These are phyloP conservation scores for Alternaria panax DNA, from an alignment of 2,329 filamentous ascomycete species.

Conservation along the genomic window DNA sequence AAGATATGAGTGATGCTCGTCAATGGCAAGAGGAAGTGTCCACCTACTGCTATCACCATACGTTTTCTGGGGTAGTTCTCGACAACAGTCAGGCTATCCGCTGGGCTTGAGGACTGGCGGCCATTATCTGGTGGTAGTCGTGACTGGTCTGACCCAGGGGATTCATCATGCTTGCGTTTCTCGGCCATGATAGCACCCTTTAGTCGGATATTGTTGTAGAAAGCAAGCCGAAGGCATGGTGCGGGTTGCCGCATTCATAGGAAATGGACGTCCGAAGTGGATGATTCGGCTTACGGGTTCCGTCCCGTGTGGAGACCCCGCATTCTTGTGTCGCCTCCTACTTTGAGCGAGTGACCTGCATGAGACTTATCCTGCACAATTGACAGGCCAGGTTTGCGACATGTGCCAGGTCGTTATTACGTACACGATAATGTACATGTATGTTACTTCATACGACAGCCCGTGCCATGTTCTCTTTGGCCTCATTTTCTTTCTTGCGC, in stretches of 20 bases:
- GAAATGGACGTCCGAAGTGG: not conserved
- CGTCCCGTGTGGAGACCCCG: slow-evolving; percentile 18
- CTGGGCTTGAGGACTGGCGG: slow-evolving; percentile 17
- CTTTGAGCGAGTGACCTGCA: not conserved
- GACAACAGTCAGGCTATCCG: slow-evolving; percentile 12
- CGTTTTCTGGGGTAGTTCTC: slow-evolving; percentile 30
- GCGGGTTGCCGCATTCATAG: not conserved
- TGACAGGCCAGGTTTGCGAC: not conserved
- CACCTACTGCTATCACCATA: not conserved
- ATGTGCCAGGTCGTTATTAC: not conserved
- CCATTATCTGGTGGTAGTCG: slow-evolving; percentile 11
- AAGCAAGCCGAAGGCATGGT: not conserved
- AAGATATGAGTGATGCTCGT: slow-evolving; percentile 2
- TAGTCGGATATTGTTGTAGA: not conserved
- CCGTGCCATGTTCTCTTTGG: slow-evolving; percentile 37
- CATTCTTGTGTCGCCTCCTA: slow-evolving; percentile 1
- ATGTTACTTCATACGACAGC: slow-evolving; percentile 21
- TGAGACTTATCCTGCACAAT: slow-evolving; percentile 1
- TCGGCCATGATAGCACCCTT: slow-evolving; percentile 19
- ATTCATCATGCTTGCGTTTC: slow-evolving; percentile 26
- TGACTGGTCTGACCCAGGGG: slow-evolving; percentile 5
- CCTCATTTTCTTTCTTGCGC: slow-evolving; percentile 70
- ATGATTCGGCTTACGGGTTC: slow-evolving; percentile 12
- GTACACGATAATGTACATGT: slow-evolving; percentile 25
- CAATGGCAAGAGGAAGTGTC: slow-evolving; percentile 5